Evolutionary conservation across 2,329 filamentous ascomycete species (phyloP).

Genomic region (Aspergillus thermomutatus): DNA sequence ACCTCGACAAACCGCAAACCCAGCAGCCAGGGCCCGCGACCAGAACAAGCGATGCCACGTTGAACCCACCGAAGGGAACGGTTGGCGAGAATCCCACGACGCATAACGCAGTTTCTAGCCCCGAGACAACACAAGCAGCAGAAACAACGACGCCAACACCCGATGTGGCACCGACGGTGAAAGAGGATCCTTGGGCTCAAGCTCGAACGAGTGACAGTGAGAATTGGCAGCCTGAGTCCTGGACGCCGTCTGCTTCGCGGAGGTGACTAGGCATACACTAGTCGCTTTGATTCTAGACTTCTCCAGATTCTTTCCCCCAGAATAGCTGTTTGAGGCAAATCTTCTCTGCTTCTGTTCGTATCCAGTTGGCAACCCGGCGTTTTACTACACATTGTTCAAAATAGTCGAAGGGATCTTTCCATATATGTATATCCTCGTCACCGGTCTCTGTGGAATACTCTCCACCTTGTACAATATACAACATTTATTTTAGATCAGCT

Average conservation of each 20-base stretch:
- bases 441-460: background rate
- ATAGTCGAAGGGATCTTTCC: background rate
- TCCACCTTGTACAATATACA: background rate
- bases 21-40: conserved; percentile 48
- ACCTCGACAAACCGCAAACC: conserved; percentile 54
- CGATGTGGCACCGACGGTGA: conserved; percentile 12
- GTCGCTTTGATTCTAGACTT: background rate
- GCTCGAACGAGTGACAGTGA: conserved; percentile 57
- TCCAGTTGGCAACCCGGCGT: background rate
- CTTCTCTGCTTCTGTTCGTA: background rate
- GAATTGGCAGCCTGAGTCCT: conserved; percentile 65
- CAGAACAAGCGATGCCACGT: conserved; percentile 40
- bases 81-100: background rate
- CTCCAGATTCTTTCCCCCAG: background rate
- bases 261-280: conserved; percentile 20
- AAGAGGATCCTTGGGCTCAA: conserved; percentile 57
- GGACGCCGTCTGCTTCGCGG: conserved; percentile 51
- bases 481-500: background rate
- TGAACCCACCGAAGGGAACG: conserved; percentile 25
- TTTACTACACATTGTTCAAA: background rate
- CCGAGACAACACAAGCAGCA: conserved; percentile 2
- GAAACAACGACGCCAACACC: conserved; percentile 29
- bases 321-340: background rate
- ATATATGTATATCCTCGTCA: background rate
- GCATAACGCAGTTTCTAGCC: background rate